A percentile compares a stretch with the other conserved stretches of the same genome.
These are phyloP conservation scores for Plantago elongata DNA, from an alignment of 257 asterid species.

Conservation along the genomic window DNA sequence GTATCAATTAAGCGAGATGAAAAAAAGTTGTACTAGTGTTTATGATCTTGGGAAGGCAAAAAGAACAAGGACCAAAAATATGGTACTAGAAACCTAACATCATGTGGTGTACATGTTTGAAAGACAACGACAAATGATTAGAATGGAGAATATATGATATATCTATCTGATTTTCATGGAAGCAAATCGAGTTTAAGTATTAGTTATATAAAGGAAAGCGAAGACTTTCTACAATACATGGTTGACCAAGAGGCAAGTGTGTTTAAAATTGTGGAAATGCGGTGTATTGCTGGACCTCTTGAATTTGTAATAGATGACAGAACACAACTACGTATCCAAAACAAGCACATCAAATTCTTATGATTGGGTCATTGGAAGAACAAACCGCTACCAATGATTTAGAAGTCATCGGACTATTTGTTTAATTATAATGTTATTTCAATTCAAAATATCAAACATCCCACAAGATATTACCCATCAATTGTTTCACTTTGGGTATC, in stretches of 20 bases:
- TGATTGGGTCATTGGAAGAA: not conserved
- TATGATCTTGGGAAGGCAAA: not conserved
- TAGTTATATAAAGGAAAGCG: not conserved
- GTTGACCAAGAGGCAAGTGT: not conserved
- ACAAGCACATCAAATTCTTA: not conserved
- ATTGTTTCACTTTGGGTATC: no score
- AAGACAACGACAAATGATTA: not conserved
- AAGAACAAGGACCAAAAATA: not conserved
- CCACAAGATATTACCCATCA: no score
- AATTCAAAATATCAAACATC: no score
- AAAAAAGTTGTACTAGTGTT: no score
- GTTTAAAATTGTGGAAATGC: not conserved
- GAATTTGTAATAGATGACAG: no score
- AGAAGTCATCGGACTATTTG: no score
- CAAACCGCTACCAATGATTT: not conserved
- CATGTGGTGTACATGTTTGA: not conserved
- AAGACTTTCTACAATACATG: no score
- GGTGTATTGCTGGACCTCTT: no score
- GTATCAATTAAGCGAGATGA: no score
- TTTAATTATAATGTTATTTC: no score
- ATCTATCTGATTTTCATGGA: not conserved
- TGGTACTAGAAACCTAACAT: not conserved
- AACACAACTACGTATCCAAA: no score
- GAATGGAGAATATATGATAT: not conserved
- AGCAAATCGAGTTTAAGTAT: slow-evolving; percentile 15